Base-by-base conservation (phyloP, 768 basidiomycete species). In the Obba rivulosa region DNA sequence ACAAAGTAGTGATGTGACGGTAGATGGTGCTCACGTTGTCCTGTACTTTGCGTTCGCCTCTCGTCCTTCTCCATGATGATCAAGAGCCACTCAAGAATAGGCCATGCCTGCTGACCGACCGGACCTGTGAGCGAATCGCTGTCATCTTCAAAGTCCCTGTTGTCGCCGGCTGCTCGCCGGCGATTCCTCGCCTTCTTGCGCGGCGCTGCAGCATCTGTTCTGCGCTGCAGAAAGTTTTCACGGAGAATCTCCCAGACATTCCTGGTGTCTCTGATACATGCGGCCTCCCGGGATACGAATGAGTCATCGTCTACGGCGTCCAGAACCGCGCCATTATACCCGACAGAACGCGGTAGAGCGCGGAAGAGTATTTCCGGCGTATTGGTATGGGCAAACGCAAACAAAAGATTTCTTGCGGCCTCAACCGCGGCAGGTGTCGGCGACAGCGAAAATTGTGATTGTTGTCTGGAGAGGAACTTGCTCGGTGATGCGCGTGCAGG, bases 61-160 rank as follows among this genome's bases (percentile, higher is more conserved):
- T 87, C 80, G 51, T 89, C 86, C 53, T 74, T 76, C 58, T 91
- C 85, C 54, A 87, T 87, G 17, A 89, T 55, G 18, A 66, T 60
- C 10, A 91, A 46, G 0, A 89, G 54, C 83, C 84, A 89, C 18
- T 80, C 77, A n/a, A 91, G 71, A 36, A 83, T 60, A 24, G 77
- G 73, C 87, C 88, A 91, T 4, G 85, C 80, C 51, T 81, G 69
- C 41, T 77, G 73, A 20, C 77, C 79, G 20, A 89, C 74, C 10
- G 74, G 59, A 40, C 56, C 48, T 18, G 62, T 62, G 39, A 46
- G 25, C 45, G 47, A 54, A 25, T 57, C 63, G 45, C 58, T 57
- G 46, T 59, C 57, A 3, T 57, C 50, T 4, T 57, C 48, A 16
- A 68, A 45, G 21, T 24, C 45, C 3, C 48, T 34, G 10, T 43